Percentiles rank a stretch among this genome's conserved stretches.
Conservation (phyloP, 148 eudicot genomes). For the Vaccinium darrowii region DNA sequence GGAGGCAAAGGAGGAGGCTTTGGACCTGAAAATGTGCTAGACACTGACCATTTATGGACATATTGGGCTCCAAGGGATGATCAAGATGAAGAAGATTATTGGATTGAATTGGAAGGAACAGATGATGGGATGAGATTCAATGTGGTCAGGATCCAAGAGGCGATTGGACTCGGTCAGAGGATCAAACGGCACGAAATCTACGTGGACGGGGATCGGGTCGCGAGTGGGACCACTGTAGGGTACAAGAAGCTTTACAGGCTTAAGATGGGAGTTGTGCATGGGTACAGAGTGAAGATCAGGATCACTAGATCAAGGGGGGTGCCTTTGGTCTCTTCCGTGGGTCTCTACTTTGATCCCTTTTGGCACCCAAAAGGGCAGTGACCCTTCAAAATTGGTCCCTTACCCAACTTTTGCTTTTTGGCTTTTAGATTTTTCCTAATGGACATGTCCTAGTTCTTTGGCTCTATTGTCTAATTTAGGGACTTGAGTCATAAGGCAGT, state of each 20-base stretch:
- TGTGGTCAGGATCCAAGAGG: constrained; percentile 81
- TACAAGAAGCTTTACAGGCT: constrained; percentile 85
- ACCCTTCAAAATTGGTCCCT: neutral
- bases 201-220: constrained; percentile 52
- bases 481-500: neutral
- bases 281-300: constrained; percentile 45
- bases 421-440: neutral
- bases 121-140: constrained; percentile 48
- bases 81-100: constrained; percentile 26
- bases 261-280: constrained; percentile 40
- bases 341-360: constrained; percentile 81
- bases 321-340: constrained; percentile 81
- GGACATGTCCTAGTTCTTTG: no score
- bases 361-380: constrained; percentile 42
- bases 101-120: constrained; percentile 57
- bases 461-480: neutral
- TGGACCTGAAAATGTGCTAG: constrained; percentile 63
- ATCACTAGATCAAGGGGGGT: constrained; percentile 50
- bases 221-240: constrained; percentile 68
- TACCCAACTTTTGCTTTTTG: neutral
- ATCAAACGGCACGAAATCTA: constrained; percentile 59
- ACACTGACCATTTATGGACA: constrained; percentile 75
- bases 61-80: constrained; percentile 80
- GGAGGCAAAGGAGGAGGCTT: constrained; percentile 55
- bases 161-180: constrained; percentile 89